Evolutionary conservation across 257 asterid species (phyloP).

Genomic region (Paulownia fortunei): DNA sequence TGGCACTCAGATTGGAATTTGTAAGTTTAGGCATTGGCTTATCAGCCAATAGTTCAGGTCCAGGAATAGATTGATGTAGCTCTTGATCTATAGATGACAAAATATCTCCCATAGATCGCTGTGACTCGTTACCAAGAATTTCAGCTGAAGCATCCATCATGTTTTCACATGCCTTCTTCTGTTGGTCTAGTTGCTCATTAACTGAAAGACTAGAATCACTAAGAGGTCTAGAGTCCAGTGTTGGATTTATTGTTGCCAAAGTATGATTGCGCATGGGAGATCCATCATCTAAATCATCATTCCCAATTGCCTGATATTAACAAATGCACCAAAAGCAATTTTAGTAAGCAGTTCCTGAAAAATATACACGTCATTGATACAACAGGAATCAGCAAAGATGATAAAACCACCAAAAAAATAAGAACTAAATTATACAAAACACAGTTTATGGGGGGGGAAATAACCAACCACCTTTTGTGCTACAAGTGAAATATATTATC

Average conservation of each 20-base stretch:
- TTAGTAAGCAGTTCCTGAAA: slow-evolving; percentile 17
- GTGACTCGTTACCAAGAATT: slow-evolving; percentile 60
- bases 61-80: slow-evolving; percentile 58
- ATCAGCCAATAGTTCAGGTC: slow-evolving; percentile 57
- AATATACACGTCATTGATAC: slow-evolving; percentile 10
- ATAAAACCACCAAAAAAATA: background rate
- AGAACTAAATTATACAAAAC: background rate
- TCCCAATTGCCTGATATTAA: slow-evolving; percentile 62
- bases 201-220: slow-evolving; percentile 51
- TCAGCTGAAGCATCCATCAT: slow-evolving; percentile 55
- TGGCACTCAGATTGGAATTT: slow-evolving; percentile 55
- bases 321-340: slow-evolving; percentile 33
- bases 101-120: slow-evolving; percentile 75
- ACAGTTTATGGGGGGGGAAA: background rate
- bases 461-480: background rate
- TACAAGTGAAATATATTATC: background rate
- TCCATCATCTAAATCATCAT: slow-evolving; percentile 70
- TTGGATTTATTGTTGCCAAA: slow-evolving; percentile 45
- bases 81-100: slow-evolving; percentile 75
- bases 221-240: slow-evolving; percentile 45
- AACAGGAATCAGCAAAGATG: slow-evolving; percentile 18
- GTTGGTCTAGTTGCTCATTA: slow-evolving; percentile 62
- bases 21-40: slow-evolving; percentile 55
- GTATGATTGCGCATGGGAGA: slow-evolving; percentile 50
- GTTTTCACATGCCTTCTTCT: slow-evolving; percentile 46